Evolutionary conservation across 225 moss, liverwort and hornwort species (phyloP), one percentile per base, ranked within the genome.

Genomic region (Ulota crispa): DNA sequence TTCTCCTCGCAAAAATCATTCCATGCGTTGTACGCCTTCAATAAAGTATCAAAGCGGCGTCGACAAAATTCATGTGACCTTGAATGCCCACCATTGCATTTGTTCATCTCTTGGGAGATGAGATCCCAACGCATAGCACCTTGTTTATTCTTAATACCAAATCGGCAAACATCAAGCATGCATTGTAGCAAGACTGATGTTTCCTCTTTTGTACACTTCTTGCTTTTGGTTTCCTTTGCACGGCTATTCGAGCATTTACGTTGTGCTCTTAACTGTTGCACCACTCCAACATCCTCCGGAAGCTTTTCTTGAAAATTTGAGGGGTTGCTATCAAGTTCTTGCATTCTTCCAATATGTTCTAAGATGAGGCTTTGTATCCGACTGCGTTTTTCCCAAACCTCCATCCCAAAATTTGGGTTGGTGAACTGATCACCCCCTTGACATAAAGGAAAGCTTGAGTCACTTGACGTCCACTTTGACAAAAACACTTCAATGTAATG

Each of bases 271-370:
- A 0, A 0, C 0, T 0, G 0, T 47, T 6, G n/a, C 16, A 16
- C 9, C 2, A 50, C 2, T 47, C 3, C 10, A 50, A 21, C 21
- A 37, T 37, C 21, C 30, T 6, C 0, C 5, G 6, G 8, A 55
- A 14, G 8, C 8, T 3, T 31, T 0, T 23, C 0, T 5, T 7
- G 5, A 31, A 72, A 0, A 0, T 24, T 0, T 0, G 9, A 43
- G 4, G 15, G 2, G 2, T 5, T 31, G 3, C 0, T 12, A 43
- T 2, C 4, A 4, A 4, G 0, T 3, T 4, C 32, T 61, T 41
- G 0, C 2, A 0, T 5, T 1, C 0, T 1, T 64, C 18, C 3
- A 54, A n/a, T 0, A 0, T 32, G 8, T 0, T 23, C 0, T 1
- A 3, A 0, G 0, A 45, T 32, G 10, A 72, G 20, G 0, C 1